These are phyloP conservation scores for Mycocentrospora acerina DNA, from an alignment of 2,329 filamentous ascomycete genomes.

Conservation along the genomic window DNA sequence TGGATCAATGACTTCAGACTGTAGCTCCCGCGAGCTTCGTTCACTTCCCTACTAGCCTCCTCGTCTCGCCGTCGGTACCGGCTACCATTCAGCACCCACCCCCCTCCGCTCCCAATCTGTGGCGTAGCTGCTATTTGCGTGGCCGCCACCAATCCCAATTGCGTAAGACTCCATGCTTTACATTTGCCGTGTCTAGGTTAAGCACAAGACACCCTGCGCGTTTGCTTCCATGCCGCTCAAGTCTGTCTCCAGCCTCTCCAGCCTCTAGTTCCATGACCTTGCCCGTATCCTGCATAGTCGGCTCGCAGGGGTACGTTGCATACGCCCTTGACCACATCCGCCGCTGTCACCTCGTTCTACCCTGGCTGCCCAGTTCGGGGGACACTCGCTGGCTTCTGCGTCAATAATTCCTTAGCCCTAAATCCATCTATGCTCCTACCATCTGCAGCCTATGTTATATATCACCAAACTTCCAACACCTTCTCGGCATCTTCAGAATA, in stretches of 20 bases:
- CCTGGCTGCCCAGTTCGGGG: conserved; percentile 24
- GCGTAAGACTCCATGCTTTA: conserved; percentile 33
- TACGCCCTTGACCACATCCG: conserved; percentile 34
- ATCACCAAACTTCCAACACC: conserved; percentile 33
- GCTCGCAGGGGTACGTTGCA: conserved; percentile 37
- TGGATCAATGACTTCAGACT: conserved; percentile 34
- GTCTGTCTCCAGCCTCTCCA: conserved; percentile 27
- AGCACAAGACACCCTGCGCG: conserved; percentile 41
- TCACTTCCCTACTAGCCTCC: conserved; percentile 39
- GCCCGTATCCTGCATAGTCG: conserved; percentile 40
- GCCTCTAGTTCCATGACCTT: conserved; percentile 36
- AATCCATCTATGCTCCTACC: conserved; percentile 33
- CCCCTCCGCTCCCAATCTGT: conserved; percentile 26
- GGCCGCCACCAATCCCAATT: conserved; percentile 25
- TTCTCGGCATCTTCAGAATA: too few species aligned
- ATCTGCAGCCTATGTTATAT: conserved; percentile 35
- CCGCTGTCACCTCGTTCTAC: conserved; percentile 37
- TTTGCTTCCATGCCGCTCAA: conserved; percentile 34
- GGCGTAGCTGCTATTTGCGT: conserved; percentile 42
- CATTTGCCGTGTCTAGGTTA: conserved; percentile 31
- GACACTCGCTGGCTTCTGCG: conserved; percentile 23
- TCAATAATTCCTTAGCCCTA: conserved; percentile 36
- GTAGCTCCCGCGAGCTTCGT: conserved; percentile 43
- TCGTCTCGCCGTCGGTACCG: conserved; percentile 36
- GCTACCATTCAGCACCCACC: conserved; percentile 31